Base-by-base conservation (phyloP, 192 early-diverging fungal genomes). In the Entomortierella parvispora region DNA sequence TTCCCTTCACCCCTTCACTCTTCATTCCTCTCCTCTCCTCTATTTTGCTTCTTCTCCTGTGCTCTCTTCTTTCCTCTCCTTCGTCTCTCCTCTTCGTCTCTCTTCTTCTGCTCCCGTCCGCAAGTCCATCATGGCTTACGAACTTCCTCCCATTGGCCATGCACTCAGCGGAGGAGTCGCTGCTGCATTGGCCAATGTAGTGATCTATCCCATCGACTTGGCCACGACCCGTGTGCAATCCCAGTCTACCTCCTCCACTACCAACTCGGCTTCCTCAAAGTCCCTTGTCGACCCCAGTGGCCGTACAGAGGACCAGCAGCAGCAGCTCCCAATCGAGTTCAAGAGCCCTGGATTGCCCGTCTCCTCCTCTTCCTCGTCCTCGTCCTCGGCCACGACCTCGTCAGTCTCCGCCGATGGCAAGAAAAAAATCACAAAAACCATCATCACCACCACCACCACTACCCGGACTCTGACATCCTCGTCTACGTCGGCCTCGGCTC, bases 151-250 rank as follows among this genome's bases (percentile, higher is more conserved):
- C 23, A 46, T 85, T 42, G 84, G 80, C 2, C 82, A 83, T 67
- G 84, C 84, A 20, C 67, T 85, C 56, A 79, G 80, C 8, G 84
- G 84, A 25, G 84, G 82, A 25, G 71, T 85, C 15, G 84, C 80
- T 31, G 69, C 76, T 54, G 69, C 80, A 9, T 57, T 85, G 45
- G 80, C 80, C 17, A 85, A 83, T 54, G 47, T 82, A 2, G 68
- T 81, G 57, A 81, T 85, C 28, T 85, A 85, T 58, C 84, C 84
- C 22, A 52, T 85, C 17, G 84, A 85, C 78, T 75, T 85, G 80
- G 74, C 74, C 28, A 77, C 74, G 33, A 77, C 74, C 49, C 74
- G 74, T 6, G 74, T 77, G 22, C 74, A 77, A 32, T 49, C 42
- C 29, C 74, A 77, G 46, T 77, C 74, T 18, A 58, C 74, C 18